A percentile compares a stretch with the other conserved stretches of the same genome.
Evolutionary conservation across 164 flowering plant species (phyloP).

Genomic region (Nymphaea thermarum): DNA sequence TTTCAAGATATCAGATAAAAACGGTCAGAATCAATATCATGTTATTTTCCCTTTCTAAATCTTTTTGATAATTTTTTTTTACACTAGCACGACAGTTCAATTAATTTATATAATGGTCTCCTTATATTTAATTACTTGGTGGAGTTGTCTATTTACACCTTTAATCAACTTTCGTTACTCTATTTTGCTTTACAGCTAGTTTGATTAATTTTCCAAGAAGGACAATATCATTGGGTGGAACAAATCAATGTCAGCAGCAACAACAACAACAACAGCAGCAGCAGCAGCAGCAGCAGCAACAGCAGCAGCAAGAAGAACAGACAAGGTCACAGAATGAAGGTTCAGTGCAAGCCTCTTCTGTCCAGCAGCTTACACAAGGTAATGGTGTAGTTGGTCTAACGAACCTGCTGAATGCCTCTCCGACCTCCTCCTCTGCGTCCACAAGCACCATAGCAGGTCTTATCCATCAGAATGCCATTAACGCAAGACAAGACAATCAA

Average conservation of each 20-base stretch:
- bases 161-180: background rate
- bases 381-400: slow-evolving; percentile 45
- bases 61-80: too few species aligned
- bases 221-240: slow-evolving; percentile 16
- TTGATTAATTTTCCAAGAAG: slow-evolving; percentile 83
- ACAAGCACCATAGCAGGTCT: slow-evolving; percentile 40
- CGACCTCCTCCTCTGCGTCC: slow-evolving; percentile 31
- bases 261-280: background rate
- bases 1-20: background rate
- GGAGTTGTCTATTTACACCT: background rate
- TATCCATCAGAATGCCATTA: slow-evolving; percentile 85
- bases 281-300: slow-evolving; percentile 25
- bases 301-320: slow-evolving; percentile 34
- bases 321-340: slow-evolving; percentile 29
- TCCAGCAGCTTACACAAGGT: slow-evolving; percentile 32
- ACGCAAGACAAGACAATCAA: slow-evolving; percentile 55
- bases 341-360: slow-evolving; percentile 23
- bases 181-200: slow-evolving; percentile 47
- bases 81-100: too few species aligned
- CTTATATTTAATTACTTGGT: background rate
- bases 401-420: slow-evolving; percentile 27
- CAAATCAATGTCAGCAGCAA: background rate
- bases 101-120: too few species aligned
- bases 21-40: background rate
- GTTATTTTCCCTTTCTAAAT: too few species aligned